Evolutionary conservation across 257 asterid species (phyloP), one percentile per base, ranked within the genome.

Genomic region (Scutellaria barbata): DNA sequence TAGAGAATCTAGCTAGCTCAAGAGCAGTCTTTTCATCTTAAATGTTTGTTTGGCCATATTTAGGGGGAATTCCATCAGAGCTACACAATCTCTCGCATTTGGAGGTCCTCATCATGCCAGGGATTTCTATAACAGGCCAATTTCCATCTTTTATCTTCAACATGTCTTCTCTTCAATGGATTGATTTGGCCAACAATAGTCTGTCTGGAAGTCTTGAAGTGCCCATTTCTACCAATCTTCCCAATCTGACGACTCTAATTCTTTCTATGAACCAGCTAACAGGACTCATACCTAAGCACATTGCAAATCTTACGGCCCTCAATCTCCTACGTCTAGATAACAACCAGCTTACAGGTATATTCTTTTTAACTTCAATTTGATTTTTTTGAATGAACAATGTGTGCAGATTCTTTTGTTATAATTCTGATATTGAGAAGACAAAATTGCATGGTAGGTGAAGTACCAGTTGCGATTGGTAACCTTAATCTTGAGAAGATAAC

Each of bases 121-220:
- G 77, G 1, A 55, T 61, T 43, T 64, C 73, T 54, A 65, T 79
- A 53, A 63, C 61, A 1, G 81, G 73, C 25, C 52, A 18, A 18
- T 51, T 82, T 74, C 67, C 86, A 14, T 58, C 69, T 8, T 82
- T 72, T 7, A 69, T 78, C 69, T 79, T 78, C 71, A 78, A 78
- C 79, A 68, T 81, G 79, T 69, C 85, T 14, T 81, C 80, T 22
- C 68, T 81, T 37, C 25, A 43, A 72, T 1, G 0, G 4, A 13
- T 77, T 1, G 77, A 81, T 54, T 47, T 78, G 60, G 9, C 59
- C 52, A 74, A 74, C 68, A 81, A 81, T 67, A 82, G 82, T 68
- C 73, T 85, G 3, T 85, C 89, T 0, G 90, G 90, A 74, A 72
- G 73, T 74, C 71, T 86, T 40, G 84, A 88, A 0, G 7, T 20